These are phyloP conservation scores for Eutrema japonicum DNA, from an alignment of 345 rosid genomes.

Conservation along the genomic window DNA sequence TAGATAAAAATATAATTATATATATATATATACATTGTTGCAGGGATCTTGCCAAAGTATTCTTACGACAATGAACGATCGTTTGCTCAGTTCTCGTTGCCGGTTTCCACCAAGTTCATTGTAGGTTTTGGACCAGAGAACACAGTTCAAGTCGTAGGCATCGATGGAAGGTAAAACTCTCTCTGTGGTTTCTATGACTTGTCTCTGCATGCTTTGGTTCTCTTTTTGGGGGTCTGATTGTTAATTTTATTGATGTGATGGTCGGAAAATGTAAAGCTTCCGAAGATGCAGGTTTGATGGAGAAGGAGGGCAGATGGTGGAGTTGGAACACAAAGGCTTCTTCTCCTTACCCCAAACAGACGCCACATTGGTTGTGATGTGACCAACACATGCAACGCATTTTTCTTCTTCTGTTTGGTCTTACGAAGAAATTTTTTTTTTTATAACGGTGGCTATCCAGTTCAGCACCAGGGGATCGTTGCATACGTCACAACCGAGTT, in stretches of 20 bases:
- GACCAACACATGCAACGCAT: neutral
- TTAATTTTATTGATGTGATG: neutral
- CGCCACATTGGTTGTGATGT: neutral
- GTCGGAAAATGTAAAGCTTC: slow-evolving; percentile 59
- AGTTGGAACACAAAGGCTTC: slow-evolving; percentile 70
- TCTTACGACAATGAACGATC: slow-evolving; percentile 83
- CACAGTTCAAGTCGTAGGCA: slow-evolving; percentile 63
- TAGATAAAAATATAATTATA: too few relatives aligned
- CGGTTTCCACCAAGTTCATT: slow-evolving; percentile 63
- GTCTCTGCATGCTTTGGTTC: slow-evolving; percentile 6
- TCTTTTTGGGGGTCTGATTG: slow-evolving; percentile 2
- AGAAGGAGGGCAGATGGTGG: slow-evolving; percentile 87
- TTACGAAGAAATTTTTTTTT: neutral
- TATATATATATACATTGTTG: too few relatives aligned
- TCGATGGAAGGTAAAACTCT: slow-evolving; percentile 71
- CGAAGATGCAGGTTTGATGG: slow-evolving; percentile 74
- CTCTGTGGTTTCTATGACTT: slow-evolving; percentile 11
- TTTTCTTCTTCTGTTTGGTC: neutral
- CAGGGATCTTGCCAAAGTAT: slow-evolving; percentile 81
- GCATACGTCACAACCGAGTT: too few relatives aligned
- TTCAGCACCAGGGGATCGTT: too few relatives aligned
- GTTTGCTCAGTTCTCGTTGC: slow-evolving; percentile 80
- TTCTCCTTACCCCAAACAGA: slow-evolving; percentile 29
- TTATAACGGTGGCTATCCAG: too few relatives aligned
- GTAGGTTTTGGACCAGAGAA: slow-evolving; percentile 85